Base-by-base conservation (phyloP, 441 rosid genomes). In the Melastoma candidum region DNA sequence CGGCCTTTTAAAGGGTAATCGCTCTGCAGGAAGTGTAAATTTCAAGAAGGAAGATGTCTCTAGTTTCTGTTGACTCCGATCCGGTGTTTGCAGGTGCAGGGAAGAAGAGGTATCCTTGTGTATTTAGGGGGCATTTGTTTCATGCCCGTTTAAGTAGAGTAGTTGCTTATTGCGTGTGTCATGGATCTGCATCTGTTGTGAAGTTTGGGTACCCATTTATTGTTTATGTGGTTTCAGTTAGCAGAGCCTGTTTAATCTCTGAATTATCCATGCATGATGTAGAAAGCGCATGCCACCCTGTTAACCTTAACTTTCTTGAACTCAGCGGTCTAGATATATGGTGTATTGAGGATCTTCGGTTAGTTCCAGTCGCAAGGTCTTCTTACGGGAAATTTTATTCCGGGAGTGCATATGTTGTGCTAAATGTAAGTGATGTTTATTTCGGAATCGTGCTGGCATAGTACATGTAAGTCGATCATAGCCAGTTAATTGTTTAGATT, bases 311-410 rank as follows among this genome's bases (percentile, higher is more conserved):
- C 29, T 7, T 14, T 44, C 26, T 36, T 64, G 27, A 48, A 24
- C 53, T 48, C 62, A 85, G 97, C 59, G 97, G 95, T 29, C 26
- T 89, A 67, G 88, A 85, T 69, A 80, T 89, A 49, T 89, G 97
- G 95, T 83, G 95, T 57, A 49, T 82, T 46, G 83, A 77, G 61
- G 72, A 77, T 9, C 73, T 69, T 27, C 81, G 49, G 24, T 63
- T 81, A 63, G 74, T 82, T 44, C 70, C 79, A 2, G 61, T 89
- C 12, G 79, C 90, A 0, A 80, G 74, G 69, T 73, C 90, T 26
- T 69, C 72, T 49, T 72, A 70, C 13, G 93, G 97, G 8, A 89
- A 76, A 69, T 89, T 89, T 62, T 72, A 76, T 61, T 71, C 87
- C 36, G 93, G 90, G 65, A 80, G 78, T 63, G 79, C 86, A 0